Evolutionary conservation across 2,329 filamentous ascomycete genomes (phyloP).

Genomic region (Colletotrichum lindemuthianum): DNA sequence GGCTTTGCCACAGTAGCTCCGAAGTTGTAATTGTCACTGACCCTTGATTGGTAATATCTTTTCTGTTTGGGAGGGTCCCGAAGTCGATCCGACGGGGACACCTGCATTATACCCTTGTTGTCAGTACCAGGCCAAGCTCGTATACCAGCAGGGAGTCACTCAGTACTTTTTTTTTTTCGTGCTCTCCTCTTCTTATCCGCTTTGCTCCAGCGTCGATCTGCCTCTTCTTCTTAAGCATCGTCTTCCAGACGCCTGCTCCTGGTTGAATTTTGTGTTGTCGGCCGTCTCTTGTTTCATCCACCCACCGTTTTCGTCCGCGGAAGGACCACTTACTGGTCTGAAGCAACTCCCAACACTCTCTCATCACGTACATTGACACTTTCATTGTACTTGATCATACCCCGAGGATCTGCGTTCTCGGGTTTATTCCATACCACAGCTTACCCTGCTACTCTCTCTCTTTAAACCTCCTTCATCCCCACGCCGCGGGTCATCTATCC

Average conservation of each 20-base stretch:
- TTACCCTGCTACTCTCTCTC: not conserved
- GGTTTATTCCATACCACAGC: slow-evolving; percentile 10
- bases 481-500: slow-evolving; percentile 5
- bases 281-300: slow-evolving; percentile 2
- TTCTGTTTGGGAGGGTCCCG: slow-evolving; percentile 17
- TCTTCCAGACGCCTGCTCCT: slow-evolving; percentile 72
- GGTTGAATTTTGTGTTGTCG: slow-evolving; percentile 1
- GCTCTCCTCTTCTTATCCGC: slow-evolving; percentile 58
- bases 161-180: slow-evolving; percentile 5
- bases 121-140: not conserved
- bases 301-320: too few relatives aligned
- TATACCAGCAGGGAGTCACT: not conserved
- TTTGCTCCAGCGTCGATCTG: slow-evolving; percentile 53
- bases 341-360: not conserved
- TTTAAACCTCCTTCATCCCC: not conserved
- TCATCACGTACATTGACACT: slow-evolving; percentile 5
- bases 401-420: not conserved
- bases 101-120: not conserved
- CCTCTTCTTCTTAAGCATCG: slow-evolving; percentile 59
- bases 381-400: not conserved
- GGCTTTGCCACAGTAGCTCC: not conserved
- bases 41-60: slow-evolving; percentile 31
- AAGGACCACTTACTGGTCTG: too few relatives aligned
- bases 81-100: slow-evolving; percentile 29
- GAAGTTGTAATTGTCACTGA: slow-evolving; percentile 12